phyloP scores from a whole-genome alignment of 2,329 filamentous ascomycete genomes.

The Claviceps sp. region DNA sequence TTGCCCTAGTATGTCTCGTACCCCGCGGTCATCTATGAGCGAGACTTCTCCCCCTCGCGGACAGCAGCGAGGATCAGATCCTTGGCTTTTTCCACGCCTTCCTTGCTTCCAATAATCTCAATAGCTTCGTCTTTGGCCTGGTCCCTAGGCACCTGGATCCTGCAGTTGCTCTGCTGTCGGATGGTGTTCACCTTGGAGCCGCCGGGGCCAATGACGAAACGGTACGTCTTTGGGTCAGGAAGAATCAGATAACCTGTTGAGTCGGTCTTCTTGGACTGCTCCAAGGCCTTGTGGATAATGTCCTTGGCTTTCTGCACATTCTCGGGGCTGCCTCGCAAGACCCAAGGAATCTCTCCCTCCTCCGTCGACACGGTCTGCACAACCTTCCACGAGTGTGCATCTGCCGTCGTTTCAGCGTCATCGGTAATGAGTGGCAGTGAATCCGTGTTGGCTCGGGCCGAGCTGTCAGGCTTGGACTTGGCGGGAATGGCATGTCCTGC shows the following conservation, averaged over 20 bases:
- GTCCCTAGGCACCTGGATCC: conserved; percentile 82
- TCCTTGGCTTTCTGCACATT: conserved; percentile 72
- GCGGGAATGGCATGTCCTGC: conserved; percentile 64
- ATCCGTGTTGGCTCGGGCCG: conserved; percentile 42
- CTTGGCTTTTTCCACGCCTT: conserved; percentile 76
- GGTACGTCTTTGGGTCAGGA: conserved; percentile 78
- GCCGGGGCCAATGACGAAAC: conserved; percentile 77
- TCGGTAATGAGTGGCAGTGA: conserved; percentile 88
- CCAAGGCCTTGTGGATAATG: conserved; percentile 58
- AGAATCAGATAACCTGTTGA: conserved; percentile 79
- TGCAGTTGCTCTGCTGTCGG: conserved; percentile 81
- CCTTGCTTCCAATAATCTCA: conserved; percentile 67
- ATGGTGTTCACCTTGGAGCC: conserved; percentile 90
- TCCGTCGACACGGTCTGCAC: conserved; percentile 50
- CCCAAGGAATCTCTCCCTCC: conserved; percentile 73
- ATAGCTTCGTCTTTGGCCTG: conserved; percentile 70
- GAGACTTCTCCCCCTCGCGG: conserved; percentile 37
- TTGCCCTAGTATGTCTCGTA: neutral
- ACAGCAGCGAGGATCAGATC: conserved; percentile 81
- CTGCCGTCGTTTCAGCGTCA: conserved; percentile 49
- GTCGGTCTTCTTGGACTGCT: conserved; percentile 54
- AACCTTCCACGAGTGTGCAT: conserved; percentile 72
- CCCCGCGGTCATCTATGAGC: conserved; percentile 12
- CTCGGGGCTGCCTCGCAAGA: conserved; percentile 66
- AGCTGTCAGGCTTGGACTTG: conserved; percentile 52